Evolutionary conservation across 2,329 filamentous ascomycete species (phyloP).

Genomic region (Macrophomina phaseolina): DNA sequence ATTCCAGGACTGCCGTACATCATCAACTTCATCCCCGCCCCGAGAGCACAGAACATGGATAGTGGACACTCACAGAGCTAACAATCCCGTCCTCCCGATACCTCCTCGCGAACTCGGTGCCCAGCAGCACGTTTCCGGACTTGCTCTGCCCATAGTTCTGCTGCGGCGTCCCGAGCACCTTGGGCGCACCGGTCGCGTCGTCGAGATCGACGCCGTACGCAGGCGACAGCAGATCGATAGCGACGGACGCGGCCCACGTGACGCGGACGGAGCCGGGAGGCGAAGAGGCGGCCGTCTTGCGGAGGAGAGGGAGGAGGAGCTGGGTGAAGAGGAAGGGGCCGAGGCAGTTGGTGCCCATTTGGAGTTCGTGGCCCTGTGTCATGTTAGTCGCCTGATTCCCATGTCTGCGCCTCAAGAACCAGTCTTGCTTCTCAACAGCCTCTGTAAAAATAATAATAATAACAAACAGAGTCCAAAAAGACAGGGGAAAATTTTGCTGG

Average conservation of each 20-base stretch:
- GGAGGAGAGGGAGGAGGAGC: conserved; percentile 44
- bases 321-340: conserved; percentile 50
- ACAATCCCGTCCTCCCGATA: conserved; percentile 32
- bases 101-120: conserved; percentile 32
- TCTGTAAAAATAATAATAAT: neutral
- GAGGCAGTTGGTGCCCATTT: conserved; percentile 50
- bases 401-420: too few species aligned
- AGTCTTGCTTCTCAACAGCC: too few species aligned
- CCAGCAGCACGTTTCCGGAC: conserved; percentile 37
- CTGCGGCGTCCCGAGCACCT: neutral
- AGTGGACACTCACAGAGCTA: conserved; percentile 26
- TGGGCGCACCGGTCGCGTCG: conserved; percentile 8
- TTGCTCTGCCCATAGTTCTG: conserved; percentile 37
- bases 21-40: neutral
- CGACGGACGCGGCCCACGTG: conserved; percentile 39
- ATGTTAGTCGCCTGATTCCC: neutral
- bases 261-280: conserved; percentile 42
- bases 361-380: conserved; percentile 35
- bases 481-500: neutral
- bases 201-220: conserved; percentile 29
- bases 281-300: conserved; percentile 36
- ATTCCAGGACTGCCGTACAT: conserved; percentile 36
- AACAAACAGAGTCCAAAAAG: neutral
- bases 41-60: neutral
- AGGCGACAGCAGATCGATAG: conserved; percentile 28